Base-by-base conservation (phyloP, 768 basidiomycete species). In the Hortiboletus campestris region DNA sequence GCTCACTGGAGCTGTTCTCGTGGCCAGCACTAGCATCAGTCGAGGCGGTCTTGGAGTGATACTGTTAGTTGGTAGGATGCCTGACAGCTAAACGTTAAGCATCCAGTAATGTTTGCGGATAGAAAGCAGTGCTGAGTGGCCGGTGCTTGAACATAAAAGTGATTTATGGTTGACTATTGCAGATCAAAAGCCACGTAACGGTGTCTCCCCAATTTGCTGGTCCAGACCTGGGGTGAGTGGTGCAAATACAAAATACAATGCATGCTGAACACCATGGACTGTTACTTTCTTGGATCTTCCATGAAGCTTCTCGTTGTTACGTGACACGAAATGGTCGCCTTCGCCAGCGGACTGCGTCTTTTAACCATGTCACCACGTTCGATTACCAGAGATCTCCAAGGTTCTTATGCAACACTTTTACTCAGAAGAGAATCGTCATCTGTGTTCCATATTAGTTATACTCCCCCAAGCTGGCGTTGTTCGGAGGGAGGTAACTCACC, bases 231-330 rank as follows among this genome's bases (percentile, higher is more conserved):
- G 8, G 25, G 46, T 49, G 19, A 42, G 44, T 6, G 46, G 50
- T 32, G 14, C 20, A 29, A 2, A 39, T 25, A 25, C 13, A 44
- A 13, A 2, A 34, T 10, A 34, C 11, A 17, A 17, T 36, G 20
- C 17, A 10, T 9, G 20, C 4, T 4, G n/a, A 46, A 67, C 47
- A 39, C 60, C 49, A 29, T 67, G 67, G 14, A 56, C 46, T 4
- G 49, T 59, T 12, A 58, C 48, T 55, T 68, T 69, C 55, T 68
- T 66, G 31, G 51, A 45, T 14, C 44, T 58, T 45, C 66, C 62
- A 19, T 69, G 67, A 4, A 56, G 55, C n/a, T 19, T 60, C 20
- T 42, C 40, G 5, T 45, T 50, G n/a, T 55, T 49, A 35, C n/a
- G 17, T 7, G 19, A n/a, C 12, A 32, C 28, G 20, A 9, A 12